Conservation (phyloP, 1,139 yeast genomes). For the Taphrina confusa region DNA sequence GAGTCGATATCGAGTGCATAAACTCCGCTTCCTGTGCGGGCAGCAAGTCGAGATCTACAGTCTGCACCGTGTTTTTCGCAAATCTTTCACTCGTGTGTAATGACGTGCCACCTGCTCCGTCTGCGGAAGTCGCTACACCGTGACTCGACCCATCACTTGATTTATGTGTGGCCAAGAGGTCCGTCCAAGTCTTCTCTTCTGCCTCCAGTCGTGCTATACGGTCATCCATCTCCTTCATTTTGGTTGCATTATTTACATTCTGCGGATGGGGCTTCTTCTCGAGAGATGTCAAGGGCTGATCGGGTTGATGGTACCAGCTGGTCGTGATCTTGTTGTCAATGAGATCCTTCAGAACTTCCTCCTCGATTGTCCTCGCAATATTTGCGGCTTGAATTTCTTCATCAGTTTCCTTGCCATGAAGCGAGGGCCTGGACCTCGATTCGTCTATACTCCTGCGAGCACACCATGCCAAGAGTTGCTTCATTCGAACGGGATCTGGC, state of each 20-base stretch:
- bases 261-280: constrained; percentile 57
- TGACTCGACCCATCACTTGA: background rate
- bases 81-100: constrained; percentile 6
- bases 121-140: background rate
- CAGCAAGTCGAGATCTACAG: constrained; percentile 33
- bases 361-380: constrained; percentile 62
- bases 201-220: constrained; percentile 46
- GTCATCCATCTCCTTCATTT: constrained; percentile 52
- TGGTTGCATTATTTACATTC: constrained; percentile 55
- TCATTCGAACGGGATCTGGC: constrained; percentile 74
- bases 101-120: background rate
- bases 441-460: constrained; percentile 54
- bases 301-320: constrained; percentile 63
- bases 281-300: constrained; percentile 41
- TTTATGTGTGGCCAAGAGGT: background rate
- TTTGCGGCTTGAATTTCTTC: constrained; percentile 40
- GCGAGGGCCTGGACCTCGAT: constrained; percentile 42
- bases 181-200: constrained; percentile 35
- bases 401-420: constrained; percentile 21
- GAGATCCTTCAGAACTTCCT: constrained; percentile 62
- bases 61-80: constrained; percentile 8
- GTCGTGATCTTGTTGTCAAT: constrained; percentile 60
- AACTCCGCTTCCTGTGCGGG: constrained; percentile 39
- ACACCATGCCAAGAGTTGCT: constrained; percentile 71
- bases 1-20: constrained; percentile 22